These are phyloP conservation scores for Pseudogymnoascus sp. DNA, from an alignment of 2,329 filamentous ascomycete genomes.

Conservation along the genomic window DNA sequence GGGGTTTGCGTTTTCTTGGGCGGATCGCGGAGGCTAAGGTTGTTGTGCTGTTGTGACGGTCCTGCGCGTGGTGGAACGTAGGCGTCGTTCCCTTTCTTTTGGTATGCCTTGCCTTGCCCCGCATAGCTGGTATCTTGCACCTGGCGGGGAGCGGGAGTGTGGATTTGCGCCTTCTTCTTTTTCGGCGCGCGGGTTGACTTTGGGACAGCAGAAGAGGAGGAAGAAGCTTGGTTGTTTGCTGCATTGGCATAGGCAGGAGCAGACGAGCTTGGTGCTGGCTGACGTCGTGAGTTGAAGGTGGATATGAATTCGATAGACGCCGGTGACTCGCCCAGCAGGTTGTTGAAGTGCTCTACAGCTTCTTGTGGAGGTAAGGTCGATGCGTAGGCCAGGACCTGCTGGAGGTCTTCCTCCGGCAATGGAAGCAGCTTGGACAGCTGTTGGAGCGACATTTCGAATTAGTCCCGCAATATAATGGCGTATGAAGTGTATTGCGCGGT, in stretches of 20 bases:
- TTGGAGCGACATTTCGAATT: slow-evolving; percentile 38
- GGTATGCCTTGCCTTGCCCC: slow-evolving; percentile 56
- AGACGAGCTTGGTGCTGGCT: slow-evolving; percentile 31
- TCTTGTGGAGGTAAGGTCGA: slow-evolving; percentile 65
- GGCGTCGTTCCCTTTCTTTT: slow-evolving; percentile 62
- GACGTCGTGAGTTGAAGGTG: slow-evolving; percentile 60
- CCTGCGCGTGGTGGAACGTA: slow-evolving; percentile 52
- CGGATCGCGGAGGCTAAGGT: slow-evolving; percentile 36
- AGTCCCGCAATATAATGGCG: background rate
- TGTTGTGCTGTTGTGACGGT: slow-evolving; percentile 32
- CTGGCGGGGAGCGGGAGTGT: slow-evolving; percentile 54
- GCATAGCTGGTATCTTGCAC: slow-evolving; percentile 56
- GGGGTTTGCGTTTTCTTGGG: slow-evolving; percentile 33
- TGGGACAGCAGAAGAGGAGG: slow-evolving; percentile 32
- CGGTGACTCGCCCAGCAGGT: slow-evolving; percentile 78
- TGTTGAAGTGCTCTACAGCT: slow-evolving; percentile 76
- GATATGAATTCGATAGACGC: slow-evolving; percentile 64
- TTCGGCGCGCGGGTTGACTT: slow-evolving; percentile 41
- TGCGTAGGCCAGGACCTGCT: slow-evolving; percentile 77
- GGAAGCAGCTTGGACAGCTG: slow-evolving; percentile 75
- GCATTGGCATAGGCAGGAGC: slow-evolving; percentile 7
- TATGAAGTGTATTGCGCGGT: background rate
- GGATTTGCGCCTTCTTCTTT: slow-evolving; percentile 53
- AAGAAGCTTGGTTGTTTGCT: slow-evolving; percentile 11
- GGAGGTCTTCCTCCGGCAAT: slow-evolving; percentile 73